phyloP scores from a whole-genome alignment of 345 rosid species.

The Corchorus capsularis region DNA sequence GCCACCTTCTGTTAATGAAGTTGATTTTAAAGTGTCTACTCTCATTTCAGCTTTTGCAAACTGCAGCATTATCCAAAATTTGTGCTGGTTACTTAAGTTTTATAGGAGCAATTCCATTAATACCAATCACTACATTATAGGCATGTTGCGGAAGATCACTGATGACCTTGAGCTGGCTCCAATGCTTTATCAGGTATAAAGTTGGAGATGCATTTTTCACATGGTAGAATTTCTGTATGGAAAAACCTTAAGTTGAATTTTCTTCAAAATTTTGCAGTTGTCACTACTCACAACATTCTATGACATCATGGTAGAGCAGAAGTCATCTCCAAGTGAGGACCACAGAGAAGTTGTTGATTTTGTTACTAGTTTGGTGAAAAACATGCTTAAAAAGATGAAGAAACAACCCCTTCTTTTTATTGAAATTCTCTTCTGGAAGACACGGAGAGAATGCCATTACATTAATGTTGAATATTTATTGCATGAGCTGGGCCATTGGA shows the following conservation, averaged over 20 bases:
- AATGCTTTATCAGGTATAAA: constrained; percentile 89
- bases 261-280: constrained; percentile 54
- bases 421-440: constrained; percentile 90
- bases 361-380: constrained; percentile 60
- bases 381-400: constrained; percentile 85
- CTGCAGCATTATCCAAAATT: constrained; percentile 71
- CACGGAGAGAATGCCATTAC: constrained; percentile 80
- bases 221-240: not conserved
- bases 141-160: constrained; percentile 72
- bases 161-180: constrained; percentile 88
- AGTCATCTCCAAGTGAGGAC: constrained; percentile 62
- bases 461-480: constrained; percentile 81
- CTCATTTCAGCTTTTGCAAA: constrained; percentile 79
- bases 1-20: constrained; percentile 61
- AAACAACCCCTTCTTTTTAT: constrained; percentile 89
- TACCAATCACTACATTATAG: constrained; percentile 64
- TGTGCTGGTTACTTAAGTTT: constrained; percentile 91
- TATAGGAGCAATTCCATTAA: constrained; percentile 69
- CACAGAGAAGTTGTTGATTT: constrained; percentile 59
- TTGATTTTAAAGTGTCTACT: constrained; percentile 83
- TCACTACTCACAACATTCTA: constrained; percentile 72
- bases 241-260: constrained; percentile 4
- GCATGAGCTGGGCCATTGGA: constrained; percentile 75
- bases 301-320: constrained; percentile 79
- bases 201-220: not conserved